These are phyloP conservation scores for Albizia julibrissin DNA, from an alignment of 306 rosid genomes.

Conservation along the genomic window DNA sequence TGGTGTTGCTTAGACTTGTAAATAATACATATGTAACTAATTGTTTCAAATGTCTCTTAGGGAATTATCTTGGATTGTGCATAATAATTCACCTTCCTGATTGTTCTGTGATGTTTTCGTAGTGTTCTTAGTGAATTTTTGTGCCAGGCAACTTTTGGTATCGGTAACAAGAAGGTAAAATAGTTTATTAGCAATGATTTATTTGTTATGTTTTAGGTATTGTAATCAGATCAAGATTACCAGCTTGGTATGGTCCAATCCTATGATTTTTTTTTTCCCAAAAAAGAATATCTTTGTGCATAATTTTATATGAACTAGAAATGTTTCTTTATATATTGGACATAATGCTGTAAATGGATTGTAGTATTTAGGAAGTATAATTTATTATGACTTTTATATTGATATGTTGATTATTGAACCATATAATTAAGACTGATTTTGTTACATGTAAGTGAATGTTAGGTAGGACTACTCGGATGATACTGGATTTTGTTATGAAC, in stretches of 20 bases:
- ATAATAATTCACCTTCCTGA: background rate
- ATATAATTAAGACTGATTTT: too few relatives aligned
- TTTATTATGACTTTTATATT: too few relatives aligned
- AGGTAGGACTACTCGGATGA: too few relatives aligned
- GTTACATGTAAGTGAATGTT: too few relatives aligned
- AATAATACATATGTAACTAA: slow-evolving; percentile 35
- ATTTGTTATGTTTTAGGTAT: background rate
- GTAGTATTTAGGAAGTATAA: too few relatives aligned
- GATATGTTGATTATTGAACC: too few relatives aligned
- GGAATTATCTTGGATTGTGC: background rate
- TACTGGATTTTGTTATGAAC: too few relatives aligned
- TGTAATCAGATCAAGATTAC: background rate
- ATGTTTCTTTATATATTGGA: background rate
- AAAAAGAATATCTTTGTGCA: background rate
- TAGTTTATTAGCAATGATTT: background rate
- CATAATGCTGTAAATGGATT: background rate
- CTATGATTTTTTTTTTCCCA: background rate
- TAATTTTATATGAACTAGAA: background rate
- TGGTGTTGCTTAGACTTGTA: slow-evolving; percentile 36
- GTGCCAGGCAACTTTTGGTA: background rate
- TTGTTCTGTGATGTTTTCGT: background rate
- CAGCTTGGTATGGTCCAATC: background rate
- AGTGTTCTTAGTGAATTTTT: background rate
- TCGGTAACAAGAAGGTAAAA: background rate
- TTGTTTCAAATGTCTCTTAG: slow-evolving; percentile 14